phyloP scores from a whole-genome alignment of 2,329 filamentous ascomycete species.

The Botrytis fragariae region DNA sequence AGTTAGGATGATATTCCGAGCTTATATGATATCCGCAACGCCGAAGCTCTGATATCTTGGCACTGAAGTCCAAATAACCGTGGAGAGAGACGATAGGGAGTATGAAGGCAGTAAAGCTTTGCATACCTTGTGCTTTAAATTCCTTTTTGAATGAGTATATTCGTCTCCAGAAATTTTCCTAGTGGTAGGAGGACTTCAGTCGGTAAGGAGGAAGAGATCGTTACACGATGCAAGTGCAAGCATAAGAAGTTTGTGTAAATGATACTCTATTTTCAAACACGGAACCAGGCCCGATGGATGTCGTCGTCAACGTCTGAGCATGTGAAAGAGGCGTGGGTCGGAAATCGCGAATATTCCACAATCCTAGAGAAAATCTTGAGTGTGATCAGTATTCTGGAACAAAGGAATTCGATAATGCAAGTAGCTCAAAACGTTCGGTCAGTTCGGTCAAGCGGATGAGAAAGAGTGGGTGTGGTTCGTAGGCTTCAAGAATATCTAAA shows the following conservation, averaged over 20 bases:
- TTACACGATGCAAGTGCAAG: not conserved
- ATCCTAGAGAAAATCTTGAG: not conserved
- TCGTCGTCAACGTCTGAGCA: not conserved
- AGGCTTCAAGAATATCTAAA: not conserved
- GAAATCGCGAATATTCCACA: not conserved
- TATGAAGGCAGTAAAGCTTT: not conserved
- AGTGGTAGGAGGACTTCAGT: not conserved
- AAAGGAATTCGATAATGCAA: not conserved
- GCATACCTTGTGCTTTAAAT: constrained; percentile 5
- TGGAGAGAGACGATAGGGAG: not conserved
- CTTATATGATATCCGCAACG: constrained; percentile 23
- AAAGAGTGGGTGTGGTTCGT: not conserved
- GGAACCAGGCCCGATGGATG: not conserved
- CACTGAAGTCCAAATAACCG: not conserved
- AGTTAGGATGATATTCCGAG: constrained; percentile 27
- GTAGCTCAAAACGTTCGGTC: not conserved
- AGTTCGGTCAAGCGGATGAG: constrained; percentile 19
- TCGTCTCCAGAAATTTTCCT: not conserved
- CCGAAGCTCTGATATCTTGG: constrained; percentile 17
- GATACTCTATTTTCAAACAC: not conserved
- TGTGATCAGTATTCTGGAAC: not conserved
- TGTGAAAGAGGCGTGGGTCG: constrained; percentile 6
- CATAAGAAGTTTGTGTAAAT: not conserved
- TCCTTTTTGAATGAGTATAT: not conserved
- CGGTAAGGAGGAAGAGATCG: not conserved